Conservation (phyloP, 2,329 filamentous ascomycete species). For the Keithomyces neogunnii region DNA sequence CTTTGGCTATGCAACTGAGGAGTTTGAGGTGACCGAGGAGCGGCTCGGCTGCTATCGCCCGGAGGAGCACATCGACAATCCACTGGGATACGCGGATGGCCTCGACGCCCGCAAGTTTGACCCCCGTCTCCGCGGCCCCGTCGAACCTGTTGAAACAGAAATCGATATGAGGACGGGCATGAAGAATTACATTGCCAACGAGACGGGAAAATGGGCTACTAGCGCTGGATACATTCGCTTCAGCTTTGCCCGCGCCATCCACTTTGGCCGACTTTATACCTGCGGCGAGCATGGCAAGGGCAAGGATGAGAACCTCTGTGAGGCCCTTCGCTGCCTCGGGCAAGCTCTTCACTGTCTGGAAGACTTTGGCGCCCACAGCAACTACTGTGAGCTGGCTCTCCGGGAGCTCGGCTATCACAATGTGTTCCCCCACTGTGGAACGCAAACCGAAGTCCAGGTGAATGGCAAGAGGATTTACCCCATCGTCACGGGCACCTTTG, state of each 20-base stretch:
- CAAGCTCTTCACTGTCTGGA: slow-evolving; percentile 72
- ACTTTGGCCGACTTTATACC: slow-evolving; percentile 69
- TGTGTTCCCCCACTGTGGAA: slow-evolving; percentile 72
- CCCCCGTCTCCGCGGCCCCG: slow-evolving; percentile 69
- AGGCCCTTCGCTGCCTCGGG: slow-evolving; percentile 68
- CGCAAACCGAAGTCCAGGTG: slow-evolving; percentile 52
- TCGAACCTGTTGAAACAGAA: slow-evolving; percentile 61
- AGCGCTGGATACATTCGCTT: slow-evolving; percentile 77
- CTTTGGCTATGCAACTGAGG: slow-evolving; percentile 77
- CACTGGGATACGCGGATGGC: slow-evolving; percentile 79
- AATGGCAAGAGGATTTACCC: slow-evolving; percentile 62
- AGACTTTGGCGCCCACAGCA: slow-evolving; percentile 74
- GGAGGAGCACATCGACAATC: slow-evolving; percentile 69
- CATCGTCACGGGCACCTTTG: slow-evolving; percentile 65
- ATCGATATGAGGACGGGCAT: slow-evolving; percentile 77
- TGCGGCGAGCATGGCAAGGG: slow-evolving; percentile 51
- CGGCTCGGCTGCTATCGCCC: slow-evolving; percentile 73
- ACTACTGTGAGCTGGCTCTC: slow-evolving; percentile 72
- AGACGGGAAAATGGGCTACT: slow-evolving; percentile 79
- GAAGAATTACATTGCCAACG: slow-evolving; percentile 99
- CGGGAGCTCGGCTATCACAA: slow-evolving; percentile 72
- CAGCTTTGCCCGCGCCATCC: slow-evolving; percentile 65
- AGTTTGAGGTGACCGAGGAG: slow-evolving; percentile 77
- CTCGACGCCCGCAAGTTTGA: slow-evolving; percentile 78
- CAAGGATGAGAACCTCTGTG: slow-evolving; percentile 69